Percentiles rank a stretch among this genome's conserved stretches.
These are phyloP conservation scores for Thielaviopsis populi DNA, from an alignment of 2,329 filamentous ascomycete genomes.

Conservation along the genomic window DNA sequence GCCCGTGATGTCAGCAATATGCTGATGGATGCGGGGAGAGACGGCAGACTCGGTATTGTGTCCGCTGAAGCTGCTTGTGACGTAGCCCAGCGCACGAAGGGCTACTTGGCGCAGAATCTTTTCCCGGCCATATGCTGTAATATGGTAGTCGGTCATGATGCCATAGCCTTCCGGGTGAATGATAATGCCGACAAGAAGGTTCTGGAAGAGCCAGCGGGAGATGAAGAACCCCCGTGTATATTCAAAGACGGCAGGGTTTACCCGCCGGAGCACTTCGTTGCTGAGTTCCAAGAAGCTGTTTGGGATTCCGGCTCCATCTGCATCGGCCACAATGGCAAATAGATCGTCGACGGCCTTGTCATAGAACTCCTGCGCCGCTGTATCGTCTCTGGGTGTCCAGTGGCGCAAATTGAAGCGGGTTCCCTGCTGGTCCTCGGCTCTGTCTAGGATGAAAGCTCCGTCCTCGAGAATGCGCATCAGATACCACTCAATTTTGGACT, in stretches of 20 bases:
- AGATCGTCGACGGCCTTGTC: constrained; percentile 63
- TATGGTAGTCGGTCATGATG: constrained; percentile 77
- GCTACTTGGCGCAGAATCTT: constrained; percentile 68
- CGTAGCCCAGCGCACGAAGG: constrained; percentile 61
- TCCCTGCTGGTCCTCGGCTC: constrained; percentile 62
- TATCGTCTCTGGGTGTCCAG: constrained; percentile 64
- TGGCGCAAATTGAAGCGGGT: constrained; percentile 56
- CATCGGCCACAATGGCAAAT: constrained; percentile 75
- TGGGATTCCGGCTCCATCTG: constrained; percentile 71
- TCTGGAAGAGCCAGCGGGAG: constrained; percentile 82
- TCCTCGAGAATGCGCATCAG: constrained; percentile 90
- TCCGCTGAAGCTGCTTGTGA: constrained; percentile 49
- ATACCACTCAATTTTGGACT: constrained; percentile 80
- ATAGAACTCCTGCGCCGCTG: constrained; percentile 79
- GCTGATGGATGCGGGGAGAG: constrained; percentile 46
- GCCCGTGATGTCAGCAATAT: constrained; percentile 56
- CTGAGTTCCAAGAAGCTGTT: constrained; percentile 72
- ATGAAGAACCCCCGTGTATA: constrained; percentile 72
- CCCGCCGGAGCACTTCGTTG: constrained; percentile 64
- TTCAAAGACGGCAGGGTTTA: constrained; percentile 57
- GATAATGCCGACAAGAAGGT: constrained; percentile 69
- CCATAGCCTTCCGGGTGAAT: constrained; percentile 73
- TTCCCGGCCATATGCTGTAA: constrained; percentile 78
- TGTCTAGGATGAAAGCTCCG: constrained; percentile 78
- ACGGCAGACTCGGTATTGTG: constrained; percentile 43